A percentile compares a stretch with the other conserved stretches of the same genome.
Evolutionary conservation across 1,284 basidiomycete species (phyloP).

Genomic region (Garcileccinum viscosum): DNA sequence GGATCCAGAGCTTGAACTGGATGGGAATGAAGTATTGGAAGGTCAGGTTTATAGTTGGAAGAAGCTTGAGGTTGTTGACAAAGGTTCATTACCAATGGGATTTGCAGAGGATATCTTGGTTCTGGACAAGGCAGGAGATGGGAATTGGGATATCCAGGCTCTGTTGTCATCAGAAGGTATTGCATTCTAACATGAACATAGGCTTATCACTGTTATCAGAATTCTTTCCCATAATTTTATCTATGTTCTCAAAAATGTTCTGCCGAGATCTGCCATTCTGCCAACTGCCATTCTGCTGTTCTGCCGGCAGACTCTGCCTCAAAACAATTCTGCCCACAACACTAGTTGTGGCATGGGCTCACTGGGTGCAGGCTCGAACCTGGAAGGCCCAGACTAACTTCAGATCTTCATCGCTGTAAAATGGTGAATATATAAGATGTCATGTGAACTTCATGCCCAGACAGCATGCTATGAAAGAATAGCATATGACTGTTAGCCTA

Average conservation of each 20-base stretch:
- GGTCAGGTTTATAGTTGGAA: conserved; percentile 13
- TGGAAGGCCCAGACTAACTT: no score
- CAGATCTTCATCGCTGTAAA: no score
- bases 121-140: conserved; percentile 6
- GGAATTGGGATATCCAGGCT: conserved; percentile 10
- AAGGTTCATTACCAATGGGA: conserved; percentile 2
- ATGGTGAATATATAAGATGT: no score
- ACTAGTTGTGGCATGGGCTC: no score
- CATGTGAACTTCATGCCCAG: no score
- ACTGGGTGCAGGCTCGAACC: no score
- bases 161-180: conserved; percentile 11
- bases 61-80: conserved; percentile 10
- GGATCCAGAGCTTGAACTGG: conserved; percentile 2
- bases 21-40: conserved; percentile 11
- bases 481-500: no score
- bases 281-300: conserved; percentile 3
- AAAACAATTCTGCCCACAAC: conserved; percentile 4
- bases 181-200: background rate
- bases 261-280: background rate
- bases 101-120: conserved; percentile 14
- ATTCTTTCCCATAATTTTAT: background rate
- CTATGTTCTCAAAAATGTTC: background rate
- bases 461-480: no score
- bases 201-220: background rate
- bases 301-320: conserved; percentile 10